Evolutionary conservation across 2,329 filamentous ascomycete species (phyloP).

Genomic region (Dactylonectria estremocensis): DNA sequence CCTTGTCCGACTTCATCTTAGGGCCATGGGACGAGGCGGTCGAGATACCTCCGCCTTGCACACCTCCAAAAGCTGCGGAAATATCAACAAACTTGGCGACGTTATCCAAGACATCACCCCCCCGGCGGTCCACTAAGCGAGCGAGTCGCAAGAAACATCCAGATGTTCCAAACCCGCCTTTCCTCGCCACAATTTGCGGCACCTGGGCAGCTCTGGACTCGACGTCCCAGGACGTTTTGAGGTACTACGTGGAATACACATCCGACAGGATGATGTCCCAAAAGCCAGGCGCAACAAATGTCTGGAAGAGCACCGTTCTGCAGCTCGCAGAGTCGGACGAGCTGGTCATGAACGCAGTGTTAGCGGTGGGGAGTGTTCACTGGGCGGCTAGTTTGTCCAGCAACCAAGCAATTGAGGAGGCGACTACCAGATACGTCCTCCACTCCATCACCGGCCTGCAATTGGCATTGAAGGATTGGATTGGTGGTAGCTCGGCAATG

Average conservation of each 20-base stretch:
- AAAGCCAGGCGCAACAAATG: background rate
- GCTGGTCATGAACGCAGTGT: background rate
- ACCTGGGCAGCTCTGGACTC: background rate
- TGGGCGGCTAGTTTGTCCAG: background rate
- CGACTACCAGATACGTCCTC: background rate
- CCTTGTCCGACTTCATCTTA: background rate
- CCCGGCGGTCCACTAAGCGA: background rate
- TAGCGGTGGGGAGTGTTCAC: background rate
- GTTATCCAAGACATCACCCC: background rate
- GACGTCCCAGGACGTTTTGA: background rate
- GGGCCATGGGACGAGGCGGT: background rate
- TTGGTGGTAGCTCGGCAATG: background rate
- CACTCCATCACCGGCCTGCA: background rate
- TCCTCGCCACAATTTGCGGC: background rate
- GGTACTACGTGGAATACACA: background rate
- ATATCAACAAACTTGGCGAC: background rate
- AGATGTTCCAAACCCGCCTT: background rate
- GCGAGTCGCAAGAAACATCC: background rate
- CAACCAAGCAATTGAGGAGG: background rate
- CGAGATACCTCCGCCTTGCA: background rate
- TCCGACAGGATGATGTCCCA: background rate
- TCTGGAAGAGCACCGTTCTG: background rate
- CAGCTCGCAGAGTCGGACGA: background rate
- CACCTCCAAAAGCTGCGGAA: background rate
- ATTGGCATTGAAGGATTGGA: background rate